Evolutionary conservation across 2,329 filamentous ascomycete genomes (phyloP).

Genomic region (Colletotrichum filicis): DNA sequence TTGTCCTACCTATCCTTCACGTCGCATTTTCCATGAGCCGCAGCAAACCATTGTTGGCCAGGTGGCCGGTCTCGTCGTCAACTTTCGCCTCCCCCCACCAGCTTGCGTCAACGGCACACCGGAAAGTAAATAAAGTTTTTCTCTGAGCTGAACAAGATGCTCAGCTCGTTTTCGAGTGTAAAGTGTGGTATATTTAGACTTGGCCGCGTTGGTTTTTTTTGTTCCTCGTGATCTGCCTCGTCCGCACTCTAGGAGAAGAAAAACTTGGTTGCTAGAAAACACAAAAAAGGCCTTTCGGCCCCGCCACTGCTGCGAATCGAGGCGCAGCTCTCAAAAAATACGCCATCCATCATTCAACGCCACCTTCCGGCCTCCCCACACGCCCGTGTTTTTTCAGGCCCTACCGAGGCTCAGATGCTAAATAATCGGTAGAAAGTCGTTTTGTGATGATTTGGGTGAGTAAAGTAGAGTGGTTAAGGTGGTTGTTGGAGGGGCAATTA

Average conservation of each 20-base stretch:
- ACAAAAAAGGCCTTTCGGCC: not conserved
- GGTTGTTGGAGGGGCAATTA: not conserved
- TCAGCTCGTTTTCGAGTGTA: not conserved
- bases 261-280: not conserved
- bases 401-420: not conserved
- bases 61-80: not conserved
- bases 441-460: not conserved
- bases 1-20: not conserved
- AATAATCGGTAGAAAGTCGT: slow-evolving; percentile 6
- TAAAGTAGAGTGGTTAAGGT: not conserved
- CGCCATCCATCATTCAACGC: slow-evolving; percentile 17
- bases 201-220: not conserved
- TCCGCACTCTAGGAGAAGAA: not conserved
- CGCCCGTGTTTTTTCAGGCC: not conserved
- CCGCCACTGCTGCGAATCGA: not conserved
- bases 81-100: not conserved
- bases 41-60: not conserved
- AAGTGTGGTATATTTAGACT: slow-evolving; percentile 29
- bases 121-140: not conserved
- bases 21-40: not conserved
- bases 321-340: slow-evolving; percentile 24
- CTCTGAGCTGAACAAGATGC: not conserved
- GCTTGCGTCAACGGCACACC: too few species aligned
- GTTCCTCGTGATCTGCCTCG: slow-evolving; percentile 21
- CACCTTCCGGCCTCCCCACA: slow-evolving; percentile 26